Percentiles rank a stretch among this genome's conserved stretches.
Conservation (phyloP, 2,329 filamentous ascomycete genomes). For the Aspergillus chevalieri region DNA sequence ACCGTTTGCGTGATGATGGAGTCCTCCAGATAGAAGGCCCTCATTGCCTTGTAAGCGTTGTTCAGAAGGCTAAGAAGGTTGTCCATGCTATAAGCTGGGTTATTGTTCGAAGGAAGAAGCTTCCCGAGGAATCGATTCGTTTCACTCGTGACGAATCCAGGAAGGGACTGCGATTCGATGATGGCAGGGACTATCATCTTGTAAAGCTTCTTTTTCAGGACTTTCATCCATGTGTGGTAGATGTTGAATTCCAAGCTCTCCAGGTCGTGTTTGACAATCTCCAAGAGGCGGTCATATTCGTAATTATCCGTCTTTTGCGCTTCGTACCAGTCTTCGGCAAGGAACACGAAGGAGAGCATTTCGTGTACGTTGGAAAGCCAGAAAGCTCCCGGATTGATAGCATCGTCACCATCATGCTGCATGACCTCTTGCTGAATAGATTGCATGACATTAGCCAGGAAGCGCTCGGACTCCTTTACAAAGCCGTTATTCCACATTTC, state of each 20-base stretch:
- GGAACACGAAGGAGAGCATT: conserved; percentile 98
- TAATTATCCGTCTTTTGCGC: conserved; percentile 99
- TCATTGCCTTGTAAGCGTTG: conserved; percentile 98
- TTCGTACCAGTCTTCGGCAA: conserved; percentile 99
- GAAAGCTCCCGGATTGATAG: conserved; percentile 94
- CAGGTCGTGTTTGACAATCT: conserved; percentile 98
- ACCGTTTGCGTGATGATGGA: conserved; percentile 93
- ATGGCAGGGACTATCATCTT: conserved; percentile 99
- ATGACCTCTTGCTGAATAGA: conserved; percentile 99
- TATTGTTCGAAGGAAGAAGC: conserved; percentile 80
- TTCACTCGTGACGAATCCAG: conserved; percentile 97
- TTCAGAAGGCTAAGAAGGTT: conserved; percentile 92
- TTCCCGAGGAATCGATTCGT: conserved; percentile 98
- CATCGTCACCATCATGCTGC: conserved; percentile 96
- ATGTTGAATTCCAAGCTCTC: conserved; percentile 99
- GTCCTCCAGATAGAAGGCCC: conserved; percentile 95
- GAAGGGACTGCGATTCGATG: conserved; percentile 96
- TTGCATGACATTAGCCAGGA: conserved; percentile 99
- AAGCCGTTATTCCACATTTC: conserved; percentile 99
- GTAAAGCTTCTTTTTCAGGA: conserved; percentile 96
- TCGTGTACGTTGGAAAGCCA: conserved; percentile 99
- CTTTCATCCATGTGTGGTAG: conserved; percentile 99
- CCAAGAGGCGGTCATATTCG: conserved; percentile 92
- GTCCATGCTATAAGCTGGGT: conserved; percentile 98
- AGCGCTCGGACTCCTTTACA: conserved; percentile 97